Conservation (phyloP, 2,329 filamentous ascomycete genomes). For the Ciborinia camelliae region DNA sequence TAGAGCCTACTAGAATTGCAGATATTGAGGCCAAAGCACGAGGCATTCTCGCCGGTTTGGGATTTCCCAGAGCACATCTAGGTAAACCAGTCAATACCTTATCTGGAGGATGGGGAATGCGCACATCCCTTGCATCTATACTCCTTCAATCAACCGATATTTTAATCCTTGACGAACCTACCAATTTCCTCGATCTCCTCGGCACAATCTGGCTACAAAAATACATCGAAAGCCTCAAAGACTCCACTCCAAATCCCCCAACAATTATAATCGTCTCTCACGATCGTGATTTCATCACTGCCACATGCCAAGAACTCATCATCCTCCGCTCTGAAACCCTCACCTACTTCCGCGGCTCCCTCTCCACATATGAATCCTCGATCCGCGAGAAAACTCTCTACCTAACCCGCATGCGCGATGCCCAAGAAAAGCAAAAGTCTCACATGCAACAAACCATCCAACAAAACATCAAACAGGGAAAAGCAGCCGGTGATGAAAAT, state of each 20-base stretch:
- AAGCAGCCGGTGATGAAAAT: slow-evolving; percentile 76
- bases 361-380: slow-evolving; percentile 68
- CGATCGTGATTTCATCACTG: slow-evolving; percentile 75
- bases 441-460: slow-evolving; percentile 77
- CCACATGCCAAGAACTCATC: slow-evolving; percentile 71
- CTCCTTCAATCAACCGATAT: slow-evolving; percentile 73
- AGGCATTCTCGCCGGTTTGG: slow-evolving; percentile 52
- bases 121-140: slow-evolving; percentile 60
- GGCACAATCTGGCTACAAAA: slow-evolving; percentile 83
- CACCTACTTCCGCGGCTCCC: slow-evolving; percentile 70
- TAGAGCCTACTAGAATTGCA: slow-evolving; percentile 62
- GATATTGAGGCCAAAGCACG: slow-evolving; percentile 65
- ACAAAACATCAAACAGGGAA: slow-evolving; percentile 71
- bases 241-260: slow-evolving; percentile 49
- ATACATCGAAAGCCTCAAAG: slow-evolving; percentile 59
- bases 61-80: slow-evolving; percentile 63
- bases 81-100: slow-evolving; percentile 59
- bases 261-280: slow-evolving; percentile 80
- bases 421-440: slow-evolving; percentile 74
- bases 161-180: slow-evolving; percentile 79
- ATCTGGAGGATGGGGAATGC: slow-evolving; percentile 76
- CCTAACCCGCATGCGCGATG: slow-evolving; percentile 73
- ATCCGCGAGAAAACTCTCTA: slow-evolving; percentile 65
- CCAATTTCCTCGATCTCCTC: slow-evolving; percentile 79
- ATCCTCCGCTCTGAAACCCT: slow-evolving; percentile 70